A percentile compares a stretch with the other conserved stretches of the same genome.
These are phyloP conservation scores for Echria macrotheca DNA, from an alignment of 495 filamentous ascomycete genomes.

Conservation along the genomic window DNA sequence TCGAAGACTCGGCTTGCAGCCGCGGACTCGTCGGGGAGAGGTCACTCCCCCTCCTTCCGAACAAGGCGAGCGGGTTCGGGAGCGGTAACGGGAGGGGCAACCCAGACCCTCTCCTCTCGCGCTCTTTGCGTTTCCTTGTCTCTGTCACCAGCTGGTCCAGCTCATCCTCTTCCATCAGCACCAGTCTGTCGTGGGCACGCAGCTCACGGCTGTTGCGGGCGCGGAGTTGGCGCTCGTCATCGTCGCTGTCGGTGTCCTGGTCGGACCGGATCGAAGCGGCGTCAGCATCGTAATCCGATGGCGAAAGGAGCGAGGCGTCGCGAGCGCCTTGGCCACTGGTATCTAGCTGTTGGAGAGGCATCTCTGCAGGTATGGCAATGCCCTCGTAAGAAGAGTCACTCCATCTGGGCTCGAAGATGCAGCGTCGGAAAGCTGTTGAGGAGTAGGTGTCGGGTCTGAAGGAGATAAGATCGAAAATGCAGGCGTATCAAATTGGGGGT, in stretches of 20 bases:
- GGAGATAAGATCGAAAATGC: too few species aligned
- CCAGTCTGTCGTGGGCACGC: conserved; percentile 63
- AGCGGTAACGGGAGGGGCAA: conserved; percentile 40
- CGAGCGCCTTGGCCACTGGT: conserved; percentile 18
- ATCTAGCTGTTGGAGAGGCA: conserved; percentile 26
- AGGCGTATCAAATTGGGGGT: too few species aligned
- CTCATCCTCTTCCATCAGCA: conserved; percentile 85
- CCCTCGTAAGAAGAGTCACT: too few species aligned
- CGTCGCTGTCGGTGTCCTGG: conserved; percentile 72
- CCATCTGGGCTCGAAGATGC: too few species aligned
- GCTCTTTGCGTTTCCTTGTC: conserved; percentile 42
- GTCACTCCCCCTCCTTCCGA: conserved; percentile 32
- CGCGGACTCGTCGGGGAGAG: conserved; percentile 17
- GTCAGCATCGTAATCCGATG: conserved; percentile 62
- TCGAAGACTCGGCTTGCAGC: conserved; percentile 21
- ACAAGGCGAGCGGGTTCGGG: conserved; percentile 40
- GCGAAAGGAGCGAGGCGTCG: conserved; percentile 51
- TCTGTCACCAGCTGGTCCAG: conserved; percentile 66
- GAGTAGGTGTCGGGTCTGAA: neutral
- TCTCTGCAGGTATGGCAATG: neutral
- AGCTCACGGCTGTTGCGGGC: conserved; percentile 67
- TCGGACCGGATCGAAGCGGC: conserved; percentile 61
- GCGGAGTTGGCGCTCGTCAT: conserved; percentile 60
- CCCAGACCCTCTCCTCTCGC: conserved; percentile 43
- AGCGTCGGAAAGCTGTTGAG: neutral